Evolutionary conservation across 2,329 filamentous ascomycete genomes (phyloP), one percentile per base, ranked within the genome.

Genomic region (Cladosporium sp.): DNA sequence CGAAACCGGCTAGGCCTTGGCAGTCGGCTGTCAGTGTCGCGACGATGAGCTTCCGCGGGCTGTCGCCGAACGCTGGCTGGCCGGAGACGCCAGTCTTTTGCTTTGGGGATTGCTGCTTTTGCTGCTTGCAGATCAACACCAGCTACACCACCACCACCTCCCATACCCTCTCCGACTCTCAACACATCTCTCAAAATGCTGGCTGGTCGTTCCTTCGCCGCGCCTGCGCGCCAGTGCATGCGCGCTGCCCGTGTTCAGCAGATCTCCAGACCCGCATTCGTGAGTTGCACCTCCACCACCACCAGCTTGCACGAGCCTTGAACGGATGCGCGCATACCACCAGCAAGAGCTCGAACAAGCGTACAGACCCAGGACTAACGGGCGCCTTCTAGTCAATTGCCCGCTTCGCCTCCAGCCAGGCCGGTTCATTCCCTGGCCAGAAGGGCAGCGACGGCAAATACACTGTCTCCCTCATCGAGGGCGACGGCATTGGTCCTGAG

Each of bases 401-500:
- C 18, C 58, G 66, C 64, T 59, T 59, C 38, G 57, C 57, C 57
- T 59, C 51, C 81, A 68, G 81, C 86, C 51, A 87, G 75, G 93
- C 98, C 75, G 95, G 93, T 80, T 92, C 95, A 84, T 99, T 97
- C 85, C 90, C 92, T 77, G 95, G 94, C 74, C 86, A 88, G 79
- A 97, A 96, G 84, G 92, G 91, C 78, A 84, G 90, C 78, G 90
- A 94, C 85, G 95, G 95, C 78, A 95, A 95, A 82, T 99, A 90
- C 87, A 91, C 92, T 66, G 95, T 99, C 77, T 94, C 92, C 75
- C 86, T 99, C 82, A 99, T 99, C 73, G 96, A 99, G 87, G 95
- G 96, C 83, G 96, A 99, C 78, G 95, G 95, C 80, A 99, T 99
- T 80, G 95, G 95, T 69, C 95, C 95, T 71, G 94, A 99, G 84